Percentiles rank a stretch among this genome's conserved stretches.
phyloP scores from a whole-genome alignment of 768 basidiomycete genomes.

The Boletus pseudopeckii region DNA sequence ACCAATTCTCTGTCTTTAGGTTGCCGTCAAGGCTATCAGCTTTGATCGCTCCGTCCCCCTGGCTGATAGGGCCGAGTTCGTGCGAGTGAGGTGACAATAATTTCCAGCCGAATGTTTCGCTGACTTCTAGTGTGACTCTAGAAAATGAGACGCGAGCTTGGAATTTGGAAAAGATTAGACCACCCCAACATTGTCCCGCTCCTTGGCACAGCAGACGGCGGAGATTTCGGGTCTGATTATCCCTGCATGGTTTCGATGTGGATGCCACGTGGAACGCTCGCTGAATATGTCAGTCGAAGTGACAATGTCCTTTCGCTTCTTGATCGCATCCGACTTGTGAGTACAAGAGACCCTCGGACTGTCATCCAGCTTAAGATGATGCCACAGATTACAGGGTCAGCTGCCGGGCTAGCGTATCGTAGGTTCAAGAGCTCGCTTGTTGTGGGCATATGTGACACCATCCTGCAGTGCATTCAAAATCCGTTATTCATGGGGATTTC shows the following conservation, averaged over 20 bases:
- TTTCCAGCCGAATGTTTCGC: too few relatives aligned
- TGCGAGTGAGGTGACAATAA: too few relatives aligned
- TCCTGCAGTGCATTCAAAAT: background rate
- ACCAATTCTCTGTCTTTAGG: background rate
- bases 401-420: background rate
- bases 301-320: background rate
- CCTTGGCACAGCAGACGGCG: background rate
- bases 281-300: background rate
- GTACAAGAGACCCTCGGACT: background rate
- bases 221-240: conserved; percentile 1
- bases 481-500: background rate
- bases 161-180: conserved; percentile 5
- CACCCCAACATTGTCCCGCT: conserved; percentile 10
- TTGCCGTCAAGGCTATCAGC: too few relatives aligned
- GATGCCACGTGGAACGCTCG: conserved; percentile 6
- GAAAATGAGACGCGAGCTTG: conserved; percentile 5
- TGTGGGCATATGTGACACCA: background rate
- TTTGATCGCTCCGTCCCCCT: too few relatives aligned
- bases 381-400: background rate
- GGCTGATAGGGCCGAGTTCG: too few relatives aligned
- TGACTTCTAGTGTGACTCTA: background rate
- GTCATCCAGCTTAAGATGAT: background rate
- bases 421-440: background rate
- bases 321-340: too few relatives aligned
- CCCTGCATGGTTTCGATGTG: conserved; percentile 5